Conservation (phyloP, 768 basidiomycete genomes). For the Russula emetica region DNA sequence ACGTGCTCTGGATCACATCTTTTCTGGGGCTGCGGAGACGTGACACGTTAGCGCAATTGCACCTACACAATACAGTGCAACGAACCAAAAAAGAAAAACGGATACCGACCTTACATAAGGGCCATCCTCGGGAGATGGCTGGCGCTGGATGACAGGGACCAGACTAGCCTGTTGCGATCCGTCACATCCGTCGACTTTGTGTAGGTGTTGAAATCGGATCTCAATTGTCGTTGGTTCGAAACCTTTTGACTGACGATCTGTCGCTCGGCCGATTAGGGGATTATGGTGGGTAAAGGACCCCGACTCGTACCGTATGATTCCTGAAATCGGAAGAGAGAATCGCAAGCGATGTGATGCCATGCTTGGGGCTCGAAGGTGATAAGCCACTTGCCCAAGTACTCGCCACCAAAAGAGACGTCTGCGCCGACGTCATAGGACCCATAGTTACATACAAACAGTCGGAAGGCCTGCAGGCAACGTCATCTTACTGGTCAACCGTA, state of each 20-base stretch:
- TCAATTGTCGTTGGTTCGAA: slow-evolving; percentile 12
- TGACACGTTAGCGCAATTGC: background rate
- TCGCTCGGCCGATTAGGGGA: background rate
- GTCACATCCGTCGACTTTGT: background rate
- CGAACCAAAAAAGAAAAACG: background rate
- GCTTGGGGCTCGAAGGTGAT: slow-evolving; percentile 12
- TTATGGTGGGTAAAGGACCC: background rate
- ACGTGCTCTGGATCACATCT: slow-evolving; percentile 11
- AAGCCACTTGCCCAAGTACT: slow-evolving; percentile 18
- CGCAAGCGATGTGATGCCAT: slow-evolving; percentile 17
- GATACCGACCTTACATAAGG: slow-evolving; percentile 9
- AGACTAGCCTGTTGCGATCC: background rate
- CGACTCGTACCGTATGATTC: slow-evolving; percentile 10
- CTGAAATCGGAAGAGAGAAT: slow-evolving; percentile 15
- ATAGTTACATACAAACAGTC: slow-evolving; percentile 11
- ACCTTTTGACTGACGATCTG: slow-evolving; percentile 9
- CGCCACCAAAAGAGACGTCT: slow-evolving; percentile 6
- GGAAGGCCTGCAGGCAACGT: slow-evolving; percentile 7
- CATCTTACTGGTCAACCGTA: background rate
- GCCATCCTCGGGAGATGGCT: slow-evolving; percentile 8
- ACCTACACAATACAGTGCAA: background rate
- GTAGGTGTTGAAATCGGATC: slow-evolving; percentile 11
- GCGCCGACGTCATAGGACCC: slow-evolving; percentile 11
- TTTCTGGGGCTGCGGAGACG: background rate
- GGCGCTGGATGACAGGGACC: slow-evolving; percentile 2